Conservation (phyloP, 441 rosid species). For the Cnidoscolus chayamansa region DNA sequence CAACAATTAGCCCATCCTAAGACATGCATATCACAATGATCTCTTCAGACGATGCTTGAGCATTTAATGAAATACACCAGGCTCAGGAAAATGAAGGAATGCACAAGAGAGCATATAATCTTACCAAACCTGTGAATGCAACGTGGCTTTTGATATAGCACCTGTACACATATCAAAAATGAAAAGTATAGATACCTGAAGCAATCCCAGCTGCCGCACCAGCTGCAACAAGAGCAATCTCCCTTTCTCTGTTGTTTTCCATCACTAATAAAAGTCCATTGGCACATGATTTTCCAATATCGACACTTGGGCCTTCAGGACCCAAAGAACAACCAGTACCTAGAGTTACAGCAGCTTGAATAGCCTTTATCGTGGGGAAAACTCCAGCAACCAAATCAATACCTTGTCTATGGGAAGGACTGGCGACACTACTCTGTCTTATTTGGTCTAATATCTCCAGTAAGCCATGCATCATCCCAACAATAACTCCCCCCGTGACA, state of each 20-base stretch:
- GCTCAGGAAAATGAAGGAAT: neutral
- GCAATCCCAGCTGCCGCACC: slow-evolving; percentile 98
- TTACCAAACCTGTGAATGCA: neutral
- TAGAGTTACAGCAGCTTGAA: slow-evolving; percentile 89
- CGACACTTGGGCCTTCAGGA: slow-evolving; percentile 97
- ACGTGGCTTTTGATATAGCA: slow-evolving; percentile 4
- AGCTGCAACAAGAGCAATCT: slow-evolving; percentile 89
- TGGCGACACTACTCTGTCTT: slow-evolving; percentile 39
- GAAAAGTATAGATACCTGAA: slow-evolving; percentile 50
- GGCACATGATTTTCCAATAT: slow-evolving; percentile 94
- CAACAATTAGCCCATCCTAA: neutral
- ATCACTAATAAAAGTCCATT: slow-evolving; percentile 83
- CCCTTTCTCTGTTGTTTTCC: slow-evolving; percentile 95
- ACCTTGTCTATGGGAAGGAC: slow-evolving; percentile 66
- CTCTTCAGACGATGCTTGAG: neutral
- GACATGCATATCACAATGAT: neutral
- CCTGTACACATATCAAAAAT: slow-evolving; percentile 4
- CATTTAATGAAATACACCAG: neutral
- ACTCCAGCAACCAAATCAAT: slow-evolving; percentile 76
- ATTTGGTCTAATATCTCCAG: slow-evolving; percentile 85
- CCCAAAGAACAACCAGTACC: slow-evolving; percentile 98
- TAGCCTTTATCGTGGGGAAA: slow-evolving; percentile 78
- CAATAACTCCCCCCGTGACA: slow-evolving; percentile 89
- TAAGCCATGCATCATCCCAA: slow-evolving; percentile 96
- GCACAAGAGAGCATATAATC: neutral